These are phyloP conservation scores for Chlamydomonas asymmetrica DNA, from an alignment of 139 green algal genomes.

Conservation along the genomic window DNA sequence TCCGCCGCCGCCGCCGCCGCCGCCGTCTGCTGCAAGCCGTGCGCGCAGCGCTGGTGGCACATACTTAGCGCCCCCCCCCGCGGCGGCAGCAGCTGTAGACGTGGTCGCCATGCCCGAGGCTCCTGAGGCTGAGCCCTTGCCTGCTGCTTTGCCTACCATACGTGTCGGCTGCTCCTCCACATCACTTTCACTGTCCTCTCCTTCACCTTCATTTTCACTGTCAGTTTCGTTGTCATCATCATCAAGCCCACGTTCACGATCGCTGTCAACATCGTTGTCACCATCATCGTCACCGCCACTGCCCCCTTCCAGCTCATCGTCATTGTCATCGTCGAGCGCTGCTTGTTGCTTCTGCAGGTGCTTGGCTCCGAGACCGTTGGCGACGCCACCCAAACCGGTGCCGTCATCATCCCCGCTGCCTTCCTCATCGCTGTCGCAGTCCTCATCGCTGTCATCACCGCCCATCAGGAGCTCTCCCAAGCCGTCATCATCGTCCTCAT, in stretches of 20 bases:
- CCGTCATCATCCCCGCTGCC: background rate
- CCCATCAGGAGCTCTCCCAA: too few relatives aligned
- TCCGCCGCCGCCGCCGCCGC: slow-evolving; percentile 1
- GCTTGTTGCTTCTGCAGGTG: too few relatives aligned
- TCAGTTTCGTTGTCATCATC: background rate
- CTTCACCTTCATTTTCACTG: background rate
- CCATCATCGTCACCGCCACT: background rate
- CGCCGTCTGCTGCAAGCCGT: slow-evolving; percentile 10
- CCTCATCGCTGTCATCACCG: background rate
- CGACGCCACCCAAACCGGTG: too few relatives aligned
- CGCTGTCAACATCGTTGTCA: background rate
- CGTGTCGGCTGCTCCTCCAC: background rate
- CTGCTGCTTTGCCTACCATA: slow-evolving; percentile 4
- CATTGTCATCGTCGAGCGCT: background rate
- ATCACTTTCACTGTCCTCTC: slow-evolving; percentile 19
- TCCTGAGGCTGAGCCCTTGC: background rate
- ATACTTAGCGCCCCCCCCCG: slow-evolving; percentile 38
- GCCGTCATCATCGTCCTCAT: background rate
- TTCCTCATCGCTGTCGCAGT: slow-evolving; percentile 3
- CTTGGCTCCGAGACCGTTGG: too few relatives aligned
- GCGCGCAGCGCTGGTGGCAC: slow-evolving; percentile 64
- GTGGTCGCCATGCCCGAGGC: background rate
- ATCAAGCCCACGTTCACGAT: background rate
- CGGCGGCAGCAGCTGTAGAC: slow-evolving; percentile 5
- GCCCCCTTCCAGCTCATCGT: background rate